These are phyloP conservation scores for Hericium coralloides DNA, from an alignment of 768 basidiomycete genomes.

Conservation along the genomic window DNA sequence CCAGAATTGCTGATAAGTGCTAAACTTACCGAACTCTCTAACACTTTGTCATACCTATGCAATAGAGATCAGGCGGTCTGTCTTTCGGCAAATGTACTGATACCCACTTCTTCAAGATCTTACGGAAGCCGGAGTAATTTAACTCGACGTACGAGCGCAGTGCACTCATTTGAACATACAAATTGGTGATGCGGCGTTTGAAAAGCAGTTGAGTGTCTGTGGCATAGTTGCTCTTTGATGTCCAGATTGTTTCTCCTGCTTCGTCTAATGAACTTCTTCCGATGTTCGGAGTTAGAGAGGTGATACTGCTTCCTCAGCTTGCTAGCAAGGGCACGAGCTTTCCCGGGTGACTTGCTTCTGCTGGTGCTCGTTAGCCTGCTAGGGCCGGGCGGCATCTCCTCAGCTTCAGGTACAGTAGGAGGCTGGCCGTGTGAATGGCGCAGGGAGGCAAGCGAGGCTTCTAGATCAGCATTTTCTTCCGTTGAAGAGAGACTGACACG, in stretches of 20 bases:
- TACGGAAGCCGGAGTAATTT: constrained; percentile 89
- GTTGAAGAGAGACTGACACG: constrained; percentile 15
- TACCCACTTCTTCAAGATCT: constrained; percentile 90
- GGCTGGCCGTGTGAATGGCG: neutral
- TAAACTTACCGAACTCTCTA: constrained; percentile 46
- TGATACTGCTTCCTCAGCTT: constrained; percentile 40
- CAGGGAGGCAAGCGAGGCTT: constrained; percentile 18
- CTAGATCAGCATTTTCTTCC: constrained; percentile 16
- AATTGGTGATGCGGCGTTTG: constrained; percentile 80
- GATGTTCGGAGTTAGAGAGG: constrained; percentile 35
- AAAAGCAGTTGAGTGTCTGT: constrained; percentile 76
- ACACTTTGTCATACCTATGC: constrained; percentile 90
- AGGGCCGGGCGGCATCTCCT: constrained; percentile 4
- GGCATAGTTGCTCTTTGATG: constrained; percentile 68
- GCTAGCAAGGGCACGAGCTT: constrained; percentile 25
- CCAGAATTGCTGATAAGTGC: neutral
- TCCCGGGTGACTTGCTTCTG: constrained; percentile 9
- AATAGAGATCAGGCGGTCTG: constrained; percentile 2
- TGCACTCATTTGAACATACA: constrained; percentile 69
- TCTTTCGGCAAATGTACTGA: neutral
- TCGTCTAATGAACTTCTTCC: neutral
- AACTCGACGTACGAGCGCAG: constrained; percentile 84
- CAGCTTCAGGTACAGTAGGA: constrained; percentile 8
- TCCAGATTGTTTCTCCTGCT: constrained; percentile 57
- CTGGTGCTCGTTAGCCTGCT: neutral